Evolutionary conservation across 805 yeast genomes (phyloP).

Genomic region (Yarrowia sp.): DNA sequence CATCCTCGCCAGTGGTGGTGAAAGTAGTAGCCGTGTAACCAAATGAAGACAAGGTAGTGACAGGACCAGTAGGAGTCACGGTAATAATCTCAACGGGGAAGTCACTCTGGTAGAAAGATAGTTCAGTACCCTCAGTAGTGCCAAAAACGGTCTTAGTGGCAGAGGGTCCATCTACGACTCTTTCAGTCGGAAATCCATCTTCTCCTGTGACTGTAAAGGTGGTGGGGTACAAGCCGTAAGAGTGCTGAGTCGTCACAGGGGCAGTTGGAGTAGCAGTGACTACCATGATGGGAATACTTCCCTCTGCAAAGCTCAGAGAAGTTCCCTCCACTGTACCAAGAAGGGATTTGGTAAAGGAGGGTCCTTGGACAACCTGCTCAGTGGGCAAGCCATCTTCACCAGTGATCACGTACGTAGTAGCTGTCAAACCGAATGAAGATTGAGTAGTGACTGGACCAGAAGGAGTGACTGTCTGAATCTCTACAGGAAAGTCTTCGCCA

Average conservation of each 20-base stretch:
- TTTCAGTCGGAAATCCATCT: background rate
- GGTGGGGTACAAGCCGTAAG: background rate
- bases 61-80: background rate
- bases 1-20: background rate
- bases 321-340: background rate
- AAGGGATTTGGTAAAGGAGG: background rate
- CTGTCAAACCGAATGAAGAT: background rate
- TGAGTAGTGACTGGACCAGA: background rate
- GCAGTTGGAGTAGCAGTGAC: background rate
- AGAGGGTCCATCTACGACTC: background rate
- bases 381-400: conserved; percentile 3
- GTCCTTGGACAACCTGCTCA: background rate
- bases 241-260: background rate
- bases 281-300: background rate
- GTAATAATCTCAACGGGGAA: background rate
- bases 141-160: background rate
- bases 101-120: background rate
- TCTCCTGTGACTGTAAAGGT: background rate
- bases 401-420: background rate
- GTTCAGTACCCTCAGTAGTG: background rate
- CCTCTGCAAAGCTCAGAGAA: background rate
- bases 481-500: background rate
- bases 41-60: background rate
- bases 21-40: background rate
- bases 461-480: background rate